A percentile compares a stretch with the other conserved stretches of the same genome.
Evolutionary conservation across 116 monocot species (phyloP).

Genomic region (Phalaenopsis hybrid): DNA sequence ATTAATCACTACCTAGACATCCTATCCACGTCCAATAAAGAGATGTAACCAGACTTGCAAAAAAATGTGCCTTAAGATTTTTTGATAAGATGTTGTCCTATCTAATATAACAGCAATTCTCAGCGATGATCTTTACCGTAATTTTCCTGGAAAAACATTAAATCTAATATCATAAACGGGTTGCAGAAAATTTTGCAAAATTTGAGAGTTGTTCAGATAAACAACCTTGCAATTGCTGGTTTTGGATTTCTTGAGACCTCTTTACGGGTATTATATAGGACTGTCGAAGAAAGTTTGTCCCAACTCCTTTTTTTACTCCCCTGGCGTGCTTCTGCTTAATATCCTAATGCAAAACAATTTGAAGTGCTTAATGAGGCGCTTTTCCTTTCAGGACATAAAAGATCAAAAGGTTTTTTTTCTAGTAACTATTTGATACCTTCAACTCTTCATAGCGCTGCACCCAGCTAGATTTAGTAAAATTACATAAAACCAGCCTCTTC

Average conservation of each 20-base stretch:
- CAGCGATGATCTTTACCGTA: neutral
- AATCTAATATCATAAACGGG: neutral
- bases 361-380: neutral
- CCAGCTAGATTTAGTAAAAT: slow-evolving; percentile 47
- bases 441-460: slow-evolving; percentile 16
- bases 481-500: slow-evolving; percentile 39
- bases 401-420: neutral
- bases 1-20: neutral
- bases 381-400: neutral
- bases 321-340: slow-evolving; percentile 8
- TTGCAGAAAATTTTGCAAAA: neutral
- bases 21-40: neutral
- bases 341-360: slow-evolving; percentile 23
- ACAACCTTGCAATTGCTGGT: slow-evolving; percentile 28
- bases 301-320: slow-evolving; percentile 18
- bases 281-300: slow-evolving; percentile 14
- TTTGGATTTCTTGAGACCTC: slow-evolving; percentile 39
- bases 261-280: slow-evolving; percentile 23
- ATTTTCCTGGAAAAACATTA: too few species aligned
- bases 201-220: neutral
- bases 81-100: neutral
- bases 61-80: neutral
- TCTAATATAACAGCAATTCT: neutral
- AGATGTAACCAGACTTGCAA: neutral
- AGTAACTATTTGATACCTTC: slow-evolving; percentile 5